A percentile compares a stretch with the other conserved stretches of the same genome.
These are phyloP conservation scores for Trichophyton mentagrophytes DNA, from an alignment of 2,329 filamentous ascomycete species.

Conservation along the genomic window DNA sequence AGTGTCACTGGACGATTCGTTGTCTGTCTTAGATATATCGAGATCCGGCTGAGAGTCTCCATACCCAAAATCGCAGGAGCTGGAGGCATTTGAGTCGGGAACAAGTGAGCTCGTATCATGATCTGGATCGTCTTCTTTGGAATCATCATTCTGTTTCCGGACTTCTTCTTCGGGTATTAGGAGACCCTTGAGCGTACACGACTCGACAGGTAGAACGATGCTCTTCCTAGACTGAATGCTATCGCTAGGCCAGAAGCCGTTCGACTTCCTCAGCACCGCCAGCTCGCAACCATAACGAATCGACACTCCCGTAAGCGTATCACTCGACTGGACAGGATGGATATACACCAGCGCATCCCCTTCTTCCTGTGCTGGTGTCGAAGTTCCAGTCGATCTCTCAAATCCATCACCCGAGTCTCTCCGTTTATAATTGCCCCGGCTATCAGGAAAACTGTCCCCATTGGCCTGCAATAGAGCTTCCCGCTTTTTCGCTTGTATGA, in stretches of 20 bases:
- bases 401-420: conserved; percentile 32
- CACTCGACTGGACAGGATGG: conserved; percentile 67
- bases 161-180: conserved; percentile 27
- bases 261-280: conserved; percentile 70
- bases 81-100: not conserved
- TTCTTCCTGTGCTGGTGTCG: conserved; percentile 43
- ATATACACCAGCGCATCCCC: conserved; percentile 78
- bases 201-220: conserved; percentile 75
- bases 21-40: not conserved
- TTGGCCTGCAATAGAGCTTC: conserved; percentile 35
- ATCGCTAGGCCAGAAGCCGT: conserved; percentile 90
- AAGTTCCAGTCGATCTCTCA: conserved; percentile 19
- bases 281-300: conserved; percentile 81
- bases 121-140: not conserved
- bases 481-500: conserved; percentile 37
- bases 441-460: conserved; percentile 26
- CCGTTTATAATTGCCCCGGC: conserved; percentile 32
- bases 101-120: conserved; percentile 4
- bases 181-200: conserved; percentile 70
- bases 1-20: conserved; percentile 35
- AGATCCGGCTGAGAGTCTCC: not conserved
- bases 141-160: not conserved
- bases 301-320: conserved; percentile 83
- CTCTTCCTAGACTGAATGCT: conserved; percentile 72
- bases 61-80: not conserved